Percentiles rank a stretch among this genome's conserved stretches.
phyloP scores from a whole-genome alignment of 768 basidiomycete species.

The Sutorius australiensis region DNA sequence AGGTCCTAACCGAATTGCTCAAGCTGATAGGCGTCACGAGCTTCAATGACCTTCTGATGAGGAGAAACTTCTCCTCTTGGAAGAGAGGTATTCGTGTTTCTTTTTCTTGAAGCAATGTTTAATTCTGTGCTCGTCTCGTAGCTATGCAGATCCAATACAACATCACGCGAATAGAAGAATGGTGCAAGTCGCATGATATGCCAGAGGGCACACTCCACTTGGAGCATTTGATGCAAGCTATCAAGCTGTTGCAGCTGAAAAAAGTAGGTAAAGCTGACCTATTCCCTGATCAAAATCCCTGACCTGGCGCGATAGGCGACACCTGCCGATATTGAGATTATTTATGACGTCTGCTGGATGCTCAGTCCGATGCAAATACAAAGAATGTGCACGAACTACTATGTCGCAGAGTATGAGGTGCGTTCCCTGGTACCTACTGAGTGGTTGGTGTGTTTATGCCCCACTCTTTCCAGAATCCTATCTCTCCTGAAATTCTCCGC shows the following conservation, averaged over 20 bases:
- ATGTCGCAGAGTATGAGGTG: conserved; percentile 98
- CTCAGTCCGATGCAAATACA: conserved; percentile 98
- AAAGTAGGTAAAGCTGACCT: conserved; percentile 54
- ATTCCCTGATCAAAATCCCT: conserved; percentile 4
- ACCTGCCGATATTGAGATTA: conserved; percentile 94
- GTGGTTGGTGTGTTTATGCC: neutral
- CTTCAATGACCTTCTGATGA: conserved; percentile 98
- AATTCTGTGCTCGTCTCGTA: conserved; percentile 30
- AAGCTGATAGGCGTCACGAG: conserved; percentile 95
- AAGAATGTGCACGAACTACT: conserved; percentile 98
- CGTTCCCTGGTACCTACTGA: conserved; percentile 15
- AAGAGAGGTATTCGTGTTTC: conserved; percentile 72
- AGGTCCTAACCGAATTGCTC: conserved; percentile 90
- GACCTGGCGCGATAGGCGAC: conserved; percentile 57
- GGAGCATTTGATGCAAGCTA: conserved; percentile 99
- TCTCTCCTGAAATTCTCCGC: conserved; percentile 93
- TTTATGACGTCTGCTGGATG: conserved; percentile 99
- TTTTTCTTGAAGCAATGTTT: neutral
- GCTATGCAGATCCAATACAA: conserved; percentile 99
- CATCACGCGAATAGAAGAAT: conserved; percentile 95
- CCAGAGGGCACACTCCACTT: conserved; percentile 96
- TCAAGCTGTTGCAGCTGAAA: conserved; percentile 95
- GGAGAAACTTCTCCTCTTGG: conserved; percentile 99
- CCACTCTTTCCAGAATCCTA: conserved; percentile 66
- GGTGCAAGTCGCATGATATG: conserved; percentile 99